Base-by-base conservation (phyloP, 2,329 filamentous ascomycete species). In the Penicillium corylophilum region DNA sequence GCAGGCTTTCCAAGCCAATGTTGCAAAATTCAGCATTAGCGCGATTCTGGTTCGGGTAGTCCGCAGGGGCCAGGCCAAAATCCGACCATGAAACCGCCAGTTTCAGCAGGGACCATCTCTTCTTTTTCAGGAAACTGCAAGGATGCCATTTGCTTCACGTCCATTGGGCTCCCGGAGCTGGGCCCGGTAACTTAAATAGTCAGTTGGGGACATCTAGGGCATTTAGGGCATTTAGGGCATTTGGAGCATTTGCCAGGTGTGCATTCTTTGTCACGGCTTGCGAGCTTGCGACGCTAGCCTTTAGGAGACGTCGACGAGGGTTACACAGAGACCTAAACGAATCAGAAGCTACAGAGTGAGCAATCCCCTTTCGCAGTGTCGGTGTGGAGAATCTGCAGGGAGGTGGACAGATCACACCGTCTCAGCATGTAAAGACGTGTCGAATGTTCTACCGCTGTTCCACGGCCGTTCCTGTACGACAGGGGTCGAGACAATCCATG, bases 371-470 rank as follows among this genome's bases (percentile, higher is more conserved):
- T 16, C n/a, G 5, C 2, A 35, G n/a, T 8, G 26, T 28, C 26
- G 24, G 24, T 26, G 26, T 28, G 26, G 29, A 6, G 15, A 35
- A 18, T 18, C 31, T 16, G 31, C 13, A 28, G 40, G 2, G 28
- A 33, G 28, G 16, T 38, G 38, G 44, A 55, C 35, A 23, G 44
- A 44, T 50, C 47, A 50, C 38, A 38, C 8, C 16, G 31, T 42
- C 22, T 20, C 29, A 44, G 26, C 3, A 9, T 33, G 15, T 23
- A 43, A 41, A 22, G 31, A 28, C 38, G 23, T 18, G 15, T 48
- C 31, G 56, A 59, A 61, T 48, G 45, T 62, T 62, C 60, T 50
- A 40, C 28, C 41, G 29, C 36, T 31, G 48, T 62, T 62, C 60
- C 44, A 61, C 39, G 33, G 39, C 46, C 38, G 44, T 58, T 62